Evolutionary conservation across 2,329 filamentous ascomycete genomes (phyloP), one percentile per base, ranked within the genome.

Genomic region (Exophiala oligosperma): DNA sequence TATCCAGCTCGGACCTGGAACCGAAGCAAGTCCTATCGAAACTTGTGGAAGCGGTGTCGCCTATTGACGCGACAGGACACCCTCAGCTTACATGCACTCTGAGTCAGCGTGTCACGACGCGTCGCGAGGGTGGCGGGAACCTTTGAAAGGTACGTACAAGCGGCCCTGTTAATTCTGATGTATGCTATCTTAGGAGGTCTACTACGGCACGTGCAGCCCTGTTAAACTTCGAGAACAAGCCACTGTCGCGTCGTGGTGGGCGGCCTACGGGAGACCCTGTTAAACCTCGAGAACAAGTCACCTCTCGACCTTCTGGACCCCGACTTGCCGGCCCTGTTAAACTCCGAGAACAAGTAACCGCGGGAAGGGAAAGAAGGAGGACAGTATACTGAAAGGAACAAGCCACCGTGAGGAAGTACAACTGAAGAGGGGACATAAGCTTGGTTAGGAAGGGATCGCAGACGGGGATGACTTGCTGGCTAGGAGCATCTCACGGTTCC

Each of bases 211-310:
- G n/a, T 43, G 6, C 32, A 24, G 46, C 26, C 29, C 46, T 56
- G 21, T 52, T 52, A 52, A 52, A 46, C 50, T 53, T 44, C 38
- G 38, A 53, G 50, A 53, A 53, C 21, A 53, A 53, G 50, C 37
- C 48, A 56, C 46, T 28, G 54, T 28, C 26, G 26, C 26, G 26
- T 6, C 6, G 6, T 28, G 26, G 6, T 28, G 6, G 26, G 6
- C 6, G 6, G 26, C 26, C 26, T 28, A 28, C 26, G 26, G 6
- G 26, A 28, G 26, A 6, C 26, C 6, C 26, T 28, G 6, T 28
- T 28, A 28, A 28, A 28, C 26, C 6, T 3, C 6, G 6, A 28
- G 26, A 28, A 28, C 6, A 28, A 28, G 26, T 28, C 26, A 28
- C 26, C 26, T 28, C 26, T 28, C 6, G 6, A 28, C 6, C 26